phyloP scores from a whole-genome alignment of 2,329 filamentous ascomycete species.

The Cladosporium sp. region DNA sequence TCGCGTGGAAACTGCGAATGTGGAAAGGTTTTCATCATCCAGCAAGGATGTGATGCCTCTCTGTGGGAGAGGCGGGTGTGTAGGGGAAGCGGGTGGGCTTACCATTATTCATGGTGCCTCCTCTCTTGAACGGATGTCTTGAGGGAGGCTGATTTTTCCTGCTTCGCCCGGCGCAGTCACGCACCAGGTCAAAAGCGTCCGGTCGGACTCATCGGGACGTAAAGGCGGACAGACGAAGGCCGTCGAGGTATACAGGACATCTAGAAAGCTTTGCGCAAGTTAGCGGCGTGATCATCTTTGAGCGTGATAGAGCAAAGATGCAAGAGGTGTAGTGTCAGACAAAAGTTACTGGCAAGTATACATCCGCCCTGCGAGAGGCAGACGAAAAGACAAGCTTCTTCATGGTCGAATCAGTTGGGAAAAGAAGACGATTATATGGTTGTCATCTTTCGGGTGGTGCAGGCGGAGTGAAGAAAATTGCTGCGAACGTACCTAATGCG shows the following conservation, averaged over 20 bases:
- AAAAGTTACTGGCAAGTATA: slow-evolving; percentile 87
- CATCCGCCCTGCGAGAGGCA: slow-evolving; percentile 61
- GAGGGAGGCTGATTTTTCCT: slow-evolving; percentile 4
- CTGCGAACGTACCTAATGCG: slow-evolving; percentile 5
- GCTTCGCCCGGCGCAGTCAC: neutral
- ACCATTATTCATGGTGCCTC: slow-evolving; percentile 13
- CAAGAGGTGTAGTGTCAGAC: slow-evolving; percentile 56
- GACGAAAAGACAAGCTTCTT: slow-evolving; percentile 70
- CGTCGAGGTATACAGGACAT: neutral
- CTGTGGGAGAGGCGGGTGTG: neutral
- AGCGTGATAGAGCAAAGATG: neutral
- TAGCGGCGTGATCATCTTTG: neutral
- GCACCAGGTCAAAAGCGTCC: no score
- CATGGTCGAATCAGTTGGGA: slow-evolving; percentile 85
- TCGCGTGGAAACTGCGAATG: slow-evolving; percentile 86
- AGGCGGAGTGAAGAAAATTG: slow-evolving; percentile 6
- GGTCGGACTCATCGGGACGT: neutral
- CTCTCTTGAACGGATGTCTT: neutral
- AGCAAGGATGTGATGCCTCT: slow-evolving; percentile 13
- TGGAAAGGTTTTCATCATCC: slow-evolving; percentile 50
- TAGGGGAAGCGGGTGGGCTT: slow-evolving; percentile 6
- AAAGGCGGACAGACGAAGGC: no score
- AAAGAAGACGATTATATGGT: slow-evolving; percentile 72
- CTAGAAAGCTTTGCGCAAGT: neutral
- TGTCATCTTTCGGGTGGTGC: slow-evolving; percentile 63